Evolutionary conservation across 2,329 filamentous ascomycete genomes (phyloP).

Genomic region (Pyricularia grisea): DNA sequence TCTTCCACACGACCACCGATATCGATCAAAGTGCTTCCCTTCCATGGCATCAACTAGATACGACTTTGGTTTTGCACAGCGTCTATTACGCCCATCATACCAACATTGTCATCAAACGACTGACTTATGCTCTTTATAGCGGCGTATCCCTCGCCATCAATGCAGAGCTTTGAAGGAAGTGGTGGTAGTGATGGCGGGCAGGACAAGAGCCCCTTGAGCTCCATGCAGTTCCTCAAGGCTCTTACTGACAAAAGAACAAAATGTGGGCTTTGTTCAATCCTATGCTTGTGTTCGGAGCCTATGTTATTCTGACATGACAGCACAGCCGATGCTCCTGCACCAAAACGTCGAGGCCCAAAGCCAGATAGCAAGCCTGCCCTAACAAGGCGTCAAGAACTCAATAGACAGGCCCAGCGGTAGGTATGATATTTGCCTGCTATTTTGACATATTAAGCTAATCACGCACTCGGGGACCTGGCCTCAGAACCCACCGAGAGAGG

Average conservation of each 20-base stretch:
- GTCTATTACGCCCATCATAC: not conserved
- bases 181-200: conserved; percentile 12
- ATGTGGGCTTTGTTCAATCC: conserved; percentile 43
- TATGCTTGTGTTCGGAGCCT: not conserved
- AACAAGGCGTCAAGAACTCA: conserved; percentile 86
- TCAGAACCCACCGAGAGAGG: conserved; percentile 87
- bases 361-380: conserved; percentile 92
- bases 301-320: not conserved
- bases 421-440: not conserved
- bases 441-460: not conserved
- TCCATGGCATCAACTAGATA: not conserved
- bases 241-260: conserved; percentile 66
- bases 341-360: conserved; percentile 88
- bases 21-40: not conserved
- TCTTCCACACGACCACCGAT: not conserved
- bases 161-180: conserved; percentile 13
- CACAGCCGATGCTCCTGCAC: conserved; percentile 23
- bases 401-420: conserved; percentile 74
- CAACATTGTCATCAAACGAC: conserved; percentile 13
- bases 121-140: conserved; percentile 24
- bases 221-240: conserved; percentile 54
- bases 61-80: not conserved
- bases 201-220: conserved; percentile 29
- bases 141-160: conserved; percentile 29
- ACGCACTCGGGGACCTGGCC: not conserved